These are phyloP conservation scores for Fusarium sp. DNA, from an alignment of 2,329 filamentous ascomycete genomes.

Conservation along the genomic window DNA sequence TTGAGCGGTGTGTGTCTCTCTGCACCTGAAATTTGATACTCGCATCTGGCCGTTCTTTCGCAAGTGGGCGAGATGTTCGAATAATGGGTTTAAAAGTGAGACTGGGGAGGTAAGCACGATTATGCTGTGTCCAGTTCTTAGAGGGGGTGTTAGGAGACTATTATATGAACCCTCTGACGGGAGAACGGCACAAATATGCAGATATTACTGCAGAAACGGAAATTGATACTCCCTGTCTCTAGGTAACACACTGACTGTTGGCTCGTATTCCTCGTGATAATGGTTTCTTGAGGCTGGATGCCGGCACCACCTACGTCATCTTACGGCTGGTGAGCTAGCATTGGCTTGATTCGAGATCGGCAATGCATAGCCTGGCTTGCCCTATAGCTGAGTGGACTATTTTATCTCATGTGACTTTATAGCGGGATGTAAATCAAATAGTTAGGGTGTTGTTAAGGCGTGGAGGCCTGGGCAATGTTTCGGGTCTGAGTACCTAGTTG, in stretches of 20 bases:
- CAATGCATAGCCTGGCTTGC: background rate
- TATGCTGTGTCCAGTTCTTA: background rate
- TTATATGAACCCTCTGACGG: background rate
- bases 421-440: too few relatives aligned
- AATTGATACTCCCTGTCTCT: background rate
- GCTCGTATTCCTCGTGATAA: background rate
- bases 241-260: background rate
- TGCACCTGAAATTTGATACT: background rate
- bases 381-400: background rate
- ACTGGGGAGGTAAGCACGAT: background rate
- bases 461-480: background rate
- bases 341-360: background rate
- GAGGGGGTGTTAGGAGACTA: background rate
- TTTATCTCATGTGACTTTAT: background rate
- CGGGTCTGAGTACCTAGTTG: background rate
- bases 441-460: background rate
- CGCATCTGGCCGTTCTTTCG: background rate
- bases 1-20: background rate
- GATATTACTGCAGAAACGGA: background rate
- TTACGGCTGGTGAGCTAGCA: background rate
- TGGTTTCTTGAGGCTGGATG: background rate
- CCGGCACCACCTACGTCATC: background rate
- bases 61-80: background rate
- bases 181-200: background rate
- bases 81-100: background rate